Base-by-base conservation (phyloP, 495 filamentous ascomycete genomes). In the Penicillium diatomitis region DNA sequence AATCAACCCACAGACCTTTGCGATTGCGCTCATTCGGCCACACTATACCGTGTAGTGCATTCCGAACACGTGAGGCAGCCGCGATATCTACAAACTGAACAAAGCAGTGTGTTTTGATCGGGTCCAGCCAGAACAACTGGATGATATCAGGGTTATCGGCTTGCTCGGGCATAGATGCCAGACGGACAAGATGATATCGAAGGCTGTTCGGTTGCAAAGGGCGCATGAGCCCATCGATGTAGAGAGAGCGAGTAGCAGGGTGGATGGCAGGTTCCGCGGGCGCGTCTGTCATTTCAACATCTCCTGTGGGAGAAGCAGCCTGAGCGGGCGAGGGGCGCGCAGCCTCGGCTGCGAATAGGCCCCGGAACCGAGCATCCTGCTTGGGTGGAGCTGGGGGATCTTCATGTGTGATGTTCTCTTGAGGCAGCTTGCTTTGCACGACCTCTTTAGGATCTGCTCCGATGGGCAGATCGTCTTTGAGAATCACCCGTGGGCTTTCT, bases 201-300 rank as follows among this genome's bases (percentile, higher is more conserved):
- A 98, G 75, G 2, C 68, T 61, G 4, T 58, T 58, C 2, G 78
- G 76, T 51, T 85, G 85, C 6, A 98, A 73, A 10, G 92, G 92
- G 38, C 92, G 80, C 82, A 94, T 90, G 40, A 98, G 78, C 55
- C 95, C 81, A 56, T 85, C 84, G 58, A 98, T 94, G 69, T 96
- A 98, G 41, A 98, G 72, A 37, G 88, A 82, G 32, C 84, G 62
- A 5, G 92, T 98, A 2, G 88, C 88, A 8, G 85, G 79, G 68
- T 97, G 92, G 29, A 86, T 65, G 4, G 90, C 80, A 8, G 90
- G 84, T 40, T 72, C 70, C 31, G 85, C 74, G 27, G 71, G 52
- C 29, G 49, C 68, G 48, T 75, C 80, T 44, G 73, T 66, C 61
- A 54, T 72, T 11, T 49, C 53, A 11, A 64, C 52, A 32, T 63